Percentiles rank a stretch among this genome's conserved stretches.
Evolutionary conservation across 208 protist species (phyloP).

Genomic region (Leishmania martiniquensis): DNA sequence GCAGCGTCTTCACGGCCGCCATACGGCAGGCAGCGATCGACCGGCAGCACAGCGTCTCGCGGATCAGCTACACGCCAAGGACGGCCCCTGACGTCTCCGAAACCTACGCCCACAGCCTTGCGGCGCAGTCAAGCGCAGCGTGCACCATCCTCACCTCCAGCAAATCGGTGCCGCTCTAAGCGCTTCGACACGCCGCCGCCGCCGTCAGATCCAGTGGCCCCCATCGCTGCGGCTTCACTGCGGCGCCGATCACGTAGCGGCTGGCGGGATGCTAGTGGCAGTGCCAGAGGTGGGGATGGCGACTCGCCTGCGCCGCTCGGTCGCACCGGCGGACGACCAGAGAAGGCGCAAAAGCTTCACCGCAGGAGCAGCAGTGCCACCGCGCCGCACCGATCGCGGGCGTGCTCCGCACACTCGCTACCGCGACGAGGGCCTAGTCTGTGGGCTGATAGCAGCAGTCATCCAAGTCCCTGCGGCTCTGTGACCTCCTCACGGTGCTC

Average conservation of each 20-base stretch:
- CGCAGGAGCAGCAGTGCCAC: constrained; percentile 7
- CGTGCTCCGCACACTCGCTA: constrained; percentile 13
- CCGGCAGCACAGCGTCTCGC: constrained; percentile 5
- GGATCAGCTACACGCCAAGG: constrained; percentile 7
- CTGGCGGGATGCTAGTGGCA: constrained; percentile 1
- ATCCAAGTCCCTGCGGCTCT: constrained; percentile 32
- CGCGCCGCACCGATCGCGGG: constrained; percentile 18
- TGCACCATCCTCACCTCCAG: background rate
- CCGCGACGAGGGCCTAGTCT: constrained; percentile 20
- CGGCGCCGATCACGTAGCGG: constrained; percentile 1
- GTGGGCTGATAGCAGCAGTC: constrained; percentile 18
- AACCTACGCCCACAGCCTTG: constrained; percentile 16
- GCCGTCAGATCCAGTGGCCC: background rate
- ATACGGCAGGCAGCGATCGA: constrained; percentile 9
- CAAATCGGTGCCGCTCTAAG: background rate
- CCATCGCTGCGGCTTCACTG: background rate
- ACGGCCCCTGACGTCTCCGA: constrained; percentile 29
- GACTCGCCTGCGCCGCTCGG: constrained; percentile 60
- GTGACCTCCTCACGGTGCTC: constrained; percentile 33
- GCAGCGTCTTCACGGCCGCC: background rate
- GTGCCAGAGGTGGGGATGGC: constrained; percentile 26
- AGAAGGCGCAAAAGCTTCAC: constrained; percentile 4
- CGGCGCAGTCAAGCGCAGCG: constrained; percentile 5
- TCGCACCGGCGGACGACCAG: constrained; percentile 51
- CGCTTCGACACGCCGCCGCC: constrained; percentile 50